Conservation (phyloP, 2,329 filamentous ascomycete genomes). For the Stachybotrys chlorohalonatus region DNA sequence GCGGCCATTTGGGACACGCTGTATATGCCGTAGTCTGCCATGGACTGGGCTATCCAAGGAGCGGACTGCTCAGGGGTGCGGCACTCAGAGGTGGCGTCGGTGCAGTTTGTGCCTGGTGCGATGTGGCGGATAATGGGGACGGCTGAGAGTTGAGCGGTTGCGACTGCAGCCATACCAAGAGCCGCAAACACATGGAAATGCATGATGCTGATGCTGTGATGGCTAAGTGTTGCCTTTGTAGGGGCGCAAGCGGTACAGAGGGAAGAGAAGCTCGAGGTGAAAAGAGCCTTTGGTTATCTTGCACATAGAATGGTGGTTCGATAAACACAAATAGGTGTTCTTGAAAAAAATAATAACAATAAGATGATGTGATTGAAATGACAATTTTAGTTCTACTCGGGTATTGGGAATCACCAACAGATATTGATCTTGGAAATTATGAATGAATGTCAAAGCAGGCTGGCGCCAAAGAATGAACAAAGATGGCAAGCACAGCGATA, state of each 20-base stretch:
- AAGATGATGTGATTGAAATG: too few relatives aligned
- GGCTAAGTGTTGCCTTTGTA: too few relatives aligned
- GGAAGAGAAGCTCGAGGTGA: background rate
- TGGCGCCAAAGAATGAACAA: too few relatives aligned
- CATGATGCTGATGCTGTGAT: conserved; percentile 9
- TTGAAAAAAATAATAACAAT: too few relatives aligned
- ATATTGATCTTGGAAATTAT: too few relatives aligned
- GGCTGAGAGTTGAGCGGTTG: conserved; percentile 13
- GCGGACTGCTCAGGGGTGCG: conserved; percentile 55
- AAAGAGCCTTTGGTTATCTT: background rate
- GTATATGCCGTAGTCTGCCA: conserved; percentile 48
- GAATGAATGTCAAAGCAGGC: too few relatives aligned
- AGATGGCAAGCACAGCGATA: too few relatives aligned
- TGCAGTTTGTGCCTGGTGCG: conserved; percentile 50
- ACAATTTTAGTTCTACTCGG: too few relatives aligned
- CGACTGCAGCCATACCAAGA: conserved; percentile 7
- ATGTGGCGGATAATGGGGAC: conserved; percentile 39
- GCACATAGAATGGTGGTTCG: too few relatives aligned
- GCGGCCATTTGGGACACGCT: conserved; percentile 55
- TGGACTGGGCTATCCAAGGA: conserved; percentile 43
- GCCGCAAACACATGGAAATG: conserved; percentile 12
- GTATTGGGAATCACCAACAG: too few relatives aligned
- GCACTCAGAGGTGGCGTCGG: conserved; percentile 47
- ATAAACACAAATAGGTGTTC: too few relatives aligned
- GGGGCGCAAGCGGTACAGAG: background rate